phyloP scores from a whole-genome alignment of 2,329 filamentous ascomycete genomes.

The Aspergillus sp. region DNA sequence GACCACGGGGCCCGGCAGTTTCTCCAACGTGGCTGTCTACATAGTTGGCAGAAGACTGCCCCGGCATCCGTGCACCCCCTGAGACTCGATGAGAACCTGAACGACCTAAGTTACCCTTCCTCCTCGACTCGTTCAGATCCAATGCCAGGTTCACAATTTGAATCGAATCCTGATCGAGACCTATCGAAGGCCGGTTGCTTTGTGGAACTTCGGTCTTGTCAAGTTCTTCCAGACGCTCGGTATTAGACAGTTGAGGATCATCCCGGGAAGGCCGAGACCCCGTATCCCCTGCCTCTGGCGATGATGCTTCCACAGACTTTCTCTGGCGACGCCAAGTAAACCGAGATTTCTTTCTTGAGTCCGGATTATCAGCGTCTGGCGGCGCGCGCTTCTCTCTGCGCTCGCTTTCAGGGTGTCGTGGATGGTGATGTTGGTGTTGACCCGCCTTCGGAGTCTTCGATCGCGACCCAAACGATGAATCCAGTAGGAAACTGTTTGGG shows the following conservation, averaged over 20 bases:
- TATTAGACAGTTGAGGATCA: conserved; percentile 6
- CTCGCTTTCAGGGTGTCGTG: conserved; percentile 21
- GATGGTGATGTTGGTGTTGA: conserved; percentile 11
- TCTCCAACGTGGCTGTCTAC: conserved; percentile 7
- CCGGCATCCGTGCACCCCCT: conserved; percentile 27
- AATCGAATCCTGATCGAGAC: conserved; percentile 64
- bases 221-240: conserved; percentile 8
- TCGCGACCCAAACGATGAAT: conserved; percentile 29
- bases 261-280: not conserved
- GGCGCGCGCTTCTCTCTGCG: conserved; percentile 35
- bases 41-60: conserved; percentile 14
- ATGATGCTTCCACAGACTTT: conserved; percentile 23
- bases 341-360: conserved; percentile 24
- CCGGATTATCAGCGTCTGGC: conserved; percentile 24
- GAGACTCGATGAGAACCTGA: conserved; percentile 44
- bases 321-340: conserved; percentile 28
- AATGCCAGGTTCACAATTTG: conserved; percentile 92
- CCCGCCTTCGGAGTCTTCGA: conserved; percentile 19
- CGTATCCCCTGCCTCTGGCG: conserved; percentile 12
- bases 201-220: conserved; percentile 7
- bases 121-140: conserved; percentile 69
- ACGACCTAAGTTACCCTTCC: conserved; percentile 53
- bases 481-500: conserved; percentile 41
- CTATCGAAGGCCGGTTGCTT: conserved; percentile 18
- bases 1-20: not conserved